phyloP scores from a whole-genome alignment of 768 basidiomycete genomes.

The Mycena chlorophos region DNA sequence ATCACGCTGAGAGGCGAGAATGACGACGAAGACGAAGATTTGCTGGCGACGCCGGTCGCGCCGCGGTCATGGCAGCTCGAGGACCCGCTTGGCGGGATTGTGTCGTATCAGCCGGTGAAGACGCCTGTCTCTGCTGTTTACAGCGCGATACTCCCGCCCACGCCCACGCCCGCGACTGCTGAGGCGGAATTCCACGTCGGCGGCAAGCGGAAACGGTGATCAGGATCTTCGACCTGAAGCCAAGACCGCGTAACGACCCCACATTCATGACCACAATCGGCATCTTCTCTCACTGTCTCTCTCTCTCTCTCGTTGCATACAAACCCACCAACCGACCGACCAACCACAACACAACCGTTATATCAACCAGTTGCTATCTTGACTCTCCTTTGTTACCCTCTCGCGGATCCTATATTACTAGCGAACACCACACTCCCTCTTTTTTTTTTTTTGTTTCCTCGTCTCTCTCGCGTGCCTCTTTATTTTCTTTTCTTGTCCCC shows the following conservation, averaged over 20 bases:
- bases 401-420: too few relatives aligned
- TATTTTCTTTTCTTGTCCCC: too few relatives aligned
- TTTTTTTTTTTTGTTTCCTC: background rate
- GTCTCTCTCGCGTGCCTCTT: too few relatives aligned
- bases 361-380: too few relatives aligned
- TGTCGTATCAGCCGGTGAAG: background rate
- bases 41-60: background rate
- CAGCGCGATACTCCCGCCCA: background rate
- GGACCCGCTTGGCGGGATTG: background rate
- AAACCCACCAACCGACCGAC: background rate
- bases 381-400: too few relatives aligned
- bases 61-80: background rate
- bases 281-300: background rate
- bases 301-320: background rate
- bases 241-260: background rate
- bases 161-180: background rate
- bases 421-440: background rate
- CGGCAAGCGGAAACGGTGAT: background rate
- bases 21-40: background rate
- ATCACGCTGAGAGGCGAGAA: background rate
- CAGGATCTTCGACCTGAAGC: background rate
- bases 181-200: background rate
- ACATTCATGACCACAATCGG: background rate
- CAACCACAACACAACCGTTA: background rate
- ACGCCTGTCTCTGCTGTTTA: background rate